A percentile compares a stretch with the other conserved stretches of the same genome.
Evolutionary conservation across 1,139 yeast species (phyloP).

Genomic region (Geotrichum histeridarum): DNA sequence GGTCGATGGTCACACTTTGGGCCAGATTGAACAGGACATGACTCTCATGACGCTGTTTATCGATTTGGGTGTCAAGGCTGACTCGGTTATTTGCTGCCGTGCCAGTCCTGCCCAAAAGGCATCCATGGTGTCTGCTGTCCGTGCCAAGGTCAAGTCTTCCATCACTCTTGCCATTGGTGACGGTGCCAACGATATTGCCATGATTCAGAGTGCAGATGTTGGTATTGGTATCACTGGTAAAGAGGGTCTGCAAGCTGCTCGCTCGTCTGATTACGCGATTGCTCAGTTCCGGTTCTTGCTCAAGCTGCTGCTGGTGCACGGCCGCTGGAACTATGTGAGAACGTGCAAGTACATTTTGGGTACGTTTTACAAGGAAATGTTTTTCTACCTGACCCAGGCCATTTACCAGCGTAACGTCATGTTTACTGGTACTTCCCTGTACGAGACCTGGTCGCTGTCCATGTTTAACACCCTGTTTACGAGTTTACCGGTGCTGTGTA

Average conservation of each 20-base stretch:
- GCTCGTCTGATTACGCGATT: slow-evolving; percentile 90
- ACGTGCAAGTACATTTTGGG: slow-evolving; percentile 88
- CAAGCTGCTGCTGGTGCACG: slow-evolving; percentile 84
- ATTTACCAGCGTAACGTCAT: slow-evolving; percentile 80
- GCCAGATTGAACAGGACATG: slow-evolving; percentile 65
- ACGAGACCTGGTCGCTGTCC: slow-evolving; percentile 93
- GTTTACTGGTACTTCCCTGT: slow-evolving; percentile 89
- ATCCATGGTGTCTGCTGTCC: slow-evolving; percentile 71
- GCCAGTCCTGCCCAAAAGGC: slow-evolving; percentile 98
- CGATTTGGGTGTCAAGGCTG: slow-evolving; percentile 79
- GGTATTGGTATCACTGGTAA: slow-evolving; percentile 97
- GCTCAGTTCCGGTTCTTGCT: slow-evolving; percentile 86
- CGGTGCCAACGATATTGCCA: slow-evolving; percentile 98
- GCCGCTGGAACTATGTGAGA: slow-evolving; percentile 88
- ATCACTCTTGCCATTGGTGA: slow-evolving; percentile 98
- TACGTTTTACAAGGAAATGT: slow-evolving; percentile 88
- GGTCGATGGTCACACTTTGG: slow-evolving; percentile 82
- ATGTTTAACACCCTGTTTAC: slow-evolving; percentile 97
- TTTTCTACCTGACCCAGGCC: slow-evolving; percentile 84
- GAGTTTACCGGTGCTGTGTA: slow-evolving; percentile 80
- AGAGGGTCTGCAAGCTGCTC: slow-evolving; percentile 94
- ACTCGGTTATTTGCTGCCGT: slow-evolving; percentile 90
- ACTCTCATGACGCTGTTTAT: slow-evolving; percentile 68
- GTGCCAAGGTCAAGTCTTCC: slow-evolving; percentile 56
- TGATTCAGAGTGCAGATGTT: slow-evolving; percentile 97